Evolutionary conservation across 1,139 yeast genomes (phyloP), one percentile per base, ranked within the genome.

Genomic region (Taphrina wiesneri): DNA sequence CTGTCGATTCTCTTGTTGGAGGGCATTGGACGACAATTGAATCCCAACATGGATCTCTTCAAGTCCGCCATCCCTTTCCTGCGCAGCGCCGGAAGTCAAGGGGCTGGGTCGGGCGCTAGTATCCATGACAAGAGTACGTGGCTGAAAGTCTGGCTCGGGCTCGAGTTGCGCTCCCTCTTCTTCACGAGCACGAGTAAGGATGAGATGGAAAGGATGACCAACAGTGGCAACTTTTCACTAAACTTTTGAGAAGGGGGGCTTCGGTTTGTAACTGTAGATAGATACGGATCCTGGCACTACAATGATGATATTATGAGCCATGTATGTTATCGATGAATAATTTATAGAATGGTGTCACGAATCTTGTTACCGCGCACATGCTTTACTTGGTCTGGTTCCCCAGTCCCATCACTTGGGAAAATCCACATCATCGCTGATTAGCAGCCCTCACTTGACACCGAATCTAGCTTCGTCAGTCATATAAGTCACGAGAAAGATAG

Each of bases 1-100:
- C 91, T 93, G 47, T 96, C 98, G 0, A 91, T 93, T 43, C 77
- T 93, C 63, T 80, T 93, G 68, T 78, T 93, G 67, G 99, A 93
- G 77, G 99, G 99, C 15, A 89, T 93, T 66, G 99, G 99, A 23
- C 82, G 98, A 74, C 96, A 89, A 76, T 80, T 93, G 67, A 96
- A 93, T 76, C 98, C 98, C 1, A 85, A 90, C 56, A 81, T 93
- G 74, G 99, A 93, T 77, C 82, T 93, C 69, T 92, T 93, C 82
- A 96, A 96, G 82, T 88, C 70, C 75, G 87, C 99, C 11, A 79
- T 93, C 70, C 98, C 98, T 0, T 90, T 93, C 43, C 79, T 93
- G 72, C 83, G 98, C 78, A 86, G 87, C 75, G 83, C 90, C 60
- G 93, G 97, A 54, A 82, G 87, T 28, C 83, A 85, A 71, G 92